phyloP scores from a whole-genome alignment of 2,329 filamentous ascomycete species.

The Sodiomyces alkalinus region DNA sequence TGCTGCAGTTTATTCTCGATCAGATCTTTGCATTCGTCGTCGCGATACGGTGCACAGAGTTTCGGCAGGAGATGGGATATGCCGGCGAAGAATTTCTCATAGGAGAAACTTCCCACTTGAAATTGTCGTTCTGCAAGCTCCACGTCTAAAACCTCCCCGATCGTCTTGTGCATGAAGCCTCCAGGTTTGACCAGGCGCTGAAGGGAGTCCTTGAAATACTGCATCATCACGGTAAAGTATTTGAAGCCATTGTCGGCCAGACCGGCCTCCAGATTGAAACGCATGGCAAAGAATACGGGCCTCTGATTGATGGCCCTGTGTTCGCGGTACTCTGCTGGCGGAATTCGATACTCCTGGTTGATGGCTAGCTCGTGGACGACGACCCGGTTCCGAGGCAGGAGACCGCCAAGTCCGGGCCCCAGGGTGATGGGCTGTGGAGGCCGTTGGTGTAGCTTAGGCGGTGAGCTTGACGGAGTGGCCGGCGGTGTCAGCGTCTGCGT shows the following conservation, averaged over 20 bases:
- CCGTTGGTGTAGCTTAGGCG: slow-evolving; percentile 10
- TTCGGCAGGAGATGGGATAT: slow-evolving; percentile 64
- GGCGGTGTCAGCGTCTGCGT: slow-evolving; percentile 39
- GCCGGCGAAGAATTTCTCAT: slow-evolving; percentile 64
- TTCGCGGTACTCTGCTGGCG: slow-evolving; percentile 42
- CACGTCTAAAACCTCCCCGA: slow-evolving; percentile 60
- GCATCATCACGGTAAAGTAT: slow-evolving; percentile 56
- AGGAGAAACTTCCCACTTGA: slow-evolving; percentile 58
- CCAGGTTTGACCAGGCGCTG: slow-evolving; percentile 55
- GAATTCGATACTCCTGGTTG: slow-evolving; percentile 63
- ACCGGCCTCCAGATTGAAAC: slow-evolving; percentile 49
- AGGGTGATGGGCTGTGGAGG: slow-evolving; percentile 18
- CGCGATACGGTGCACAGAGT: slow-evolving; percentile 68
- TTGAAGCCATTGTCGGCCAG: slow-evolving; percentile 48
- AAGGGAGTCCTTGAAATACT: slow-evolving; percentile 56
- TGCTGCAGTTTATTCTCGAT: slow-evolving; percentile 43
- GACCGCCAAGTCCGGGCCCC: slow-evolving; percentile 30
- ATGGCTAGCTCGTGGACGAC: slow-evolving; percentile 69
- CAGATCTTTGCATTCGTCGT: slow-evolving; percentile 56
- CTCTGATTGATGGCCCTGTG: slow-evolving; percentile 33
- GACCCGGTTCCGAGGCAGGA: slow-evolving; percentile 57
- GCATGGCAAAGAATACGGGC: slow-evolving; percentile 41
- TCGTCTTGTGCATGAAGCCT: slow-evolving; percentile 59
- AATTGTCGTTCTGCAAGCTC: slow-evolving; percentile 58
- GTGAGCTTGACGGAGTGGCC: slow-evolving; percentile 26